These are phyloP conservation scores for Neurospora tetraspora DNA, from an alignment of 495 filamentous ascomycete genomes.

Conservation along the genomic window DNA sequence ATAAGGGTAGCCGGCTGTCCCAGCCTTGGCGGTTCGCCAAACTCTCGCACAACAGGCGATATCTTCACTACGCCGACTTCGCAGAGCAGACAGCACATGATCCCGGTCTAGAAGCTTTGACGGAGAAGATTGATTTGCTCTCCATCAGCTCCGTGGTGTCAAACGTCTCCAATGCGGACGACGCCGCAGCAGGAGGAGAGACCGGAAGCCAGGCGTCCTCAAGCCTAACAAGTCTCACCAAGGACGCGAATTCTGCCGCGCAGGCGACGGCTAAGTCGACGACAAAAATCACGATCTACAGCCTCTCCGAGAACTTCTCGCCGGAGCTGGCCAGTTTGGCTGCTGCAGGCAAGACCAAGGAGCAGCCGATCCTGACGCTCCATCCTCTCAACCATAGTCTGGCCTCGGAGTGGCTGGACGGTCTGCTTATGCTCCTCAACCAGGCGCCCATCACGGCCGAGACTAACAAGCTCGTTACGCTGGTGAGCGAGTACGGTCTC, in stretches of 20 bases:
- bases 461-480: slow-evolving; percentile 74
- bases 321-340: not conserved
- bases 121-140: slow-evolving; percentile 81
- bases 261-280: slow-evolving; percentile 34
- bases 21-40: slow-evolving; percentile 71
- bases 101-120: slow-evolving; percentile 63
- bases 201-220: slow-evolving; percentile 4
- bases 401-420: slow-evolving; percentile 95
- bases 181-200: slow-evolving; percentile 10
- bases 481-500: slow-evolving; percentile 81
- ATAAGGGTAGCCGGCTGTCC: slow-evolving; percentile 15
- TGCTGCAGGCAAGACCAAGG: slow-evolving; percentile 24
- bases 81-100: slow-evolving; percentile 49
- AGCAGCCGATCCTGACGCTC: slow-evolving; percentile 64
- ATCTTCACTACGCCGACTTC: slow-evolving; percentile 89
- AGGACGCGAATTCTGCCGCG: slow-evolving; percentile 15
- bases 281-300: slow-evolving; percentile 89
- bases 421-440: slow-evolving; percentile 86
- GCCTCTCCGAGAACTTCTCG: slow-evolving; percentile 39
- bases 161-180: slow-evolving; percentile 63
- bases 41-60: slow-evolving; percentile 83
- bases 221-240: slow-evolving; percentile 23
- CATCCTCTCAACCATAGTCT: slow-evolving; percentile 69
- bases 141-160: slow-evolving; percentile 86
- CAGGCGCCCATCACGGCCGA: slow-evolving; percentile 96